Conservation (phyloP, 2,329 filamentous ascomycete species). For the Ophiostoma ulmi region DNA sequence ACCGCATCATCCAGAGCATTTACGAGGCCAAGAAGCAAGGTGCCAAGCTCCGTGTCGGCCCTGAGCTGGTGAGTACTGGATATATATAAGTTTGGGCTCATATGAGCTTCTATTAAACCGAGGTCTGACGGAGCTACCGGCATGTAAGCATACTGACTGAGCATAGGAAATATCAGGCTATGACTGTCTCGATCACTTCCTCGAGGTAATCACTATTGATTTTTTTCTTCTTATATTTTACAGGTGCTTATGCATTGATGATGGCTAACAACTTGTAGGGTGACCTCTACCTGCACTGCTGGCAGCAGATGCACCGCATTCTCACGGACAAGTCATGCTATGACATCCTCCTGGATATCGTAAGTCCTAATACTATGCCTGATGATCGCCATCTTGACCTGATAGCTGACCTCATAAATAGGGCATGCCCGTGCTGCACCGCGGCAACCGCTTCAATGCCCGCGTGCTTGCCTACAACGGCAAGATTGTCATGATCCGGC, state of each 20-base stretch:
- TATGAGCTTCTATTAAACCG: not conserved
- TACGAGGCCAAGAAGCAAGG: conserved; percentile 57
- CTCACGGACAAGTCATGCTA: conserved; percentile 55
- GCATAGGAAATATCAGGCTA: conserved; percentile 51
- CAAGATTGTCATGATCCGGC: conserved; percentile 65
- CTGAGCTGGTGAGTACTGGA: conserved; percentile 38
- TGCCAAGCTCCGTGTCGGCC: conserved; percentile 57
- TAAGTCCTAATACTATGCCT: conserved; percentile 12
- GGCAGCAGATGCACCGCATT: conserved; percentile 59
- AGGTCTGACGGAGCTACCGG: not conserved
- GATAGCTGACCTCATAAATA: not conserved
- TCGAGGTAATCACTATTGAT: conserved; percentile 36
- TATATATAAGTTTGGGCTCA: not conserved
- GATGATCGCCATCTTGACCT: not conserved
- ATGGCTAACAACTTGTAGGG: conserved; percentile 13
- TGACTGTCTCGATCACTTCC: conserved; percentile 62
- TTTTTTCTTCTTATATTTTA: not conserved
- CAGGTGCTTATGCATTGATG: no score
- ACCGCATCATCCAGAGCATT: conserved; percentile 57
- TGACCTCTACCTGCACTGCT: conserved; percentile 55
- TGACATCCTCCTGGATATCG: conserved; percentile 62
- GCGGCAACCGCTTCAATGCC: conserved; percentile 60
- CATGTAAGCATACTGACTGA: not conserved
- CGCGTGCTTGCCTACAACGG: conserved; percentile 60
- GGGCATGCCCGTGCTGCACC: conserved; percentile 56